Conservation (phyloP, 2,329 filamentous ascomycete species). For the Arthrobotrys pseudoclavata region DNA sequence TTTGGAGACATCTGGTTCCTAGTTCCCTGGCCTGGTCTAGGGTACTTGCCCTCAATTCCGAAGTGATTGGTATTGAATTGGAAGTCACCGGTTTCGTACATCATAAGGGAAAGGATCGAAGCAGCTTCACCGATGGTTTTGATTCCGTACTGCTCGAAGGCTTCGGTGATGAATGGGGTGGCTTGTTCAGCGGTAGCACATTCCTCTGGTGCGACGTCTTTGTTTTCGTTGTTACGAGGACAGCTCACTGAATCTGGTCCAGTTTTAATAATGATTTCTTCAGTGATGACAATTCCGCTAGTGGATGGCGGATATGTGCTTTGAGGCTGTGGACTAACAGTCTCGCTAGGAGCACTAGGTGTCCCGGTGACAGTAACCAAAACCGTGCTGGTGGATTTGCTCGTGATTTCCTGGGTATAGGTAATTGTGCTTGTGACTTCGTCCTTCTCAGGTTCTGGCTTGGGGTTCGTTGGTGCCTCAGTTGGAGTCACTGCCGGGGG, state of each 20-base stretch:
- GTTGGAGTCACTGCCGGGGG: slow-evolving; percentile 20
- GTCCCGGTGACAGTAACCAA: slow-evolving; percentile 11
- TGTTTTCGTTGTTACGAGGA: slow-evolving; percentile 66
- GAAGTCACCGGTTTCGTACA: slow-evolving; percentile 79
- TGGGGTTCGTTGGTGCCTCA: not conserved
- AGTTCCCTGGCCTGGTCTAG: slow-evolving; percentile 77
- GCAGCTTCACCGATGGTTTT: slow-evolving; percentile 74
- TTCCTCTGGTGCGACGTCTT: slow-evolving; percentile 66
- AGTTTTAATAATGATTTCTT: slow-evolving; percentile 70
- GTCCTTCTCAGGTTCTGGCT: slow-evolving; percentile 18
- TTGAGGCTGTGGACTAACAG: not conserved
- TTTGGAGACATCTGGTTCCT: slow-evolving; percentile 75
- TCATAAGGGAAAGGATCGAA: slow-evolving; percentile 78
- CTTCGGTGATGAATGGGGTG: slow-evolving; percentile 71
- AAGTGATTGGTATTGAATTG: slow-evolving; percentile 78
- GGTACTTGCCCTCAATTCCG: slow-evolving; percentile 66
- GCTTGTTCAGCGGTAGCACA: slow-evolving; percentile 77
- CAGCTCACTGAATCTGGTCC: slow-evolving; percentile 73
- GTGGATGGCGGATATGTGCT: not conserved
- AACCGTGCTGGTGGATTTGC: slow-evolving; percentile 29
- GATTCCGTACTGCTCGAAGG: slow-evolving; percentile 74
- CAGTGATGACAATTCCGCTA: slow-evolving; percentile 60
- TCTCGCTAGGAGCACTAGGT: not conserved
- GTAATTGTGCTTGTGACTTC: slow-evolving; percentile 32
- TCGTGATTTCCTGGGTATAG: not conserved